A percentile compares a stretch with the other conserved stretches of the same genome.
Conservation (phyloP, 192 early-diverging fungal species). For the Coemansia sp. region DNA sequence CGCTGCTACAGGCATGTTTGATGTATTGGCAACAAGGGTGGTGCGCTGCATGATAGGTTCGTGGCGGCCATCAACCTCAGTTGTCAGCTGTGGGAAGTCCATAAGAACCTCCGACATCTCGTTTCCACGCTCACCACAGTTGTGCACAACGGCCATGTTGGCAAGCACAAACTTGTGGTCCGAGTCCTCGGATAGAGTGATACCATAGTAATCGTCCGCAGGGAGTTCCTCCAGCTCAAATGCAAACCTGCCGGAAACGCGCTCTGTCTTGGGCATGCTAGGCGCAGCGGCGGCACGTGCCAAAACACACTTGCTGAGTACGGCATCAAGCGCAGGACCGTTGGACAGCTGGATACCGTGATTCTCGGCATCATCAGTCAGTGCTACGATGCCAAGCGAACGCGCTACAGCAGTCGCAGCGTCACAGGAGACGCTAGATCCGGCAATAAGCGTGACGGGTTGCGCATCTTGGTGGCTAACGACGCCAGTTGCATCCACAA, state of each 20-base stretch:
- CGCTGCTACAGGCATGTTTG: conserved; percentile 99
- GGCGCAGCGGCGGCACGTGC: not conserved
- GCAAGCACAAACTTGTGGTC: conserved; percentile 58
- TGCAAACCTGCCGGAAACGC: conserved; percentile 11
- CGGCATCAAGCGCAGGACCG: conserved; percentile 12
- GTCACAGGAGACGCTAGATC: not conserved
- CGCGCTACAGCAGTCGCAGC: conserved; percentile 12
- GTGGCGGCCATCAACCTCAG: conserved; percentile 90
- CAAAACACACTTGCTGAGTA: conserved; percentile 19
- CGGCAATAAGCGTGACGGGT: not conserved
- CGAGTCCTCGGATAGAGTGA: conserved; percentile 21
- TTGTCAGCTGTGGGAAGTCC: conserved; percentile 97
- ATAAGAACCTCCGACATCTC: conserved; percentile 99
- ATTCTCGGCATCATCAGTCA: conserved; percentile 4
- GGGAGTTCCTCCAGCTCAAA: conserved; percentile 13
- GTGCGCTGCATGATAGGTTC: conserved; percentile 99
- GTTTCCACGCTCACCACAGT: conserved; percentile 93
- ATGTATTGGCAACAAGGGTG: conserved; percentile 98
- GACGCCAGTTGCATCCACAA: conserved; percentile 30
- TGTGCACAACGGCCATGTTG: conserved; percentile 54
- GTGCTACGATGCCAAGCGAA: conserved; percentile 25
- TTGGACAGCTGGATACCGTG: conserved; percentile 3
- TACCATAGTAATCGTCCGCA: conserved; percentile 34
- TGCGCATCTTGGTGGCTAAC: not conserved
- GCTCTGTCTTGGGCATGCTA: not conserved